Evolutionary conservation across 2,329 filamentous ascomycete genomes (phyloP), one percentile per base, ranked within the genome.

Genomic region (Diaporthe citrichinensis): DNA sequence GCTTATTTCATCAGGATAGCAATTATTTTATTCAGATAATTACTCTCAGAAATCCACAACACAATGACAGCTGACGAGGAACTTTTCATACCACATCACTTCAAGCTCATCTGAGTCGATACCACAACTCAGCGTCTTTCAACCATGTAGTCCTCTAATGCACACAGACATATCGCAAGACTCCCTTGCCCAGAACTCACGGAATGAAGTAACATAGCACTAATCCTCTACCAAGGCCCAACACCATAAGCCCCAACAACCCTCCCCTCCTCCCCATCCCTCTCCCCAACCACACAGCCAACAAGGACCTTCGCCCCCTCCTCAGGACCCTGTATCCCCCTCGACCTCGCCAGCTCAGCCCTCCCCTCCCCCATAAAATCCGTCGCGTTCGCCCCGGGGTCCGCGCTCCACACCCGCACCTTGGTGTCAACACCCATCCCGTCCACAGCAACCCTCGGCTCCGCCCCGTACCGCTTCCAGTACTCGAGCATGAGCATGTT

Each of bases 401-500:
- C 72, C 8, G 74, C 74, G 20, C 58, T 68, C 68, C 69, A 67
- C 10, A 73, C 67, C 67, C 73, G 20, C 7, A 74, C 53, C 57
- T 12, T 41, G n/a, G n/a, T 65, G 25, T 3, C 61, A 1, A 46
- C 2, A 1, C 62, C 55, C 3, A 36, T n/a, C 15, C 59, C 58
- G 6, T 59, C 58, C 9, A 65, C 39, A 12, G 28, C 23, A 3
- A 41, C 57, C 34, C 62, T 51, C 10, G 39, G 34, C 68, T 53
- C 58, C 57, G 55, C 44, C 41, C 55, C 73, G 4, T 61, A 55
- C 12, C 74, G 71, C 51, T 73, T 76, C 57, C 73, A 74, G 15
- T 79, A 79, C 77, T 79, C 69, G 44, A 71, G 41, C 62, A 79
- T 80, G 41, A 79, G 39, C 81, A 82, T 81, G 71, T 82, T 81